Percentiles rank a stretch among this genome's conserved stretches.
These are phyloP conservation scores for Rubia peregrina DNA, from an alignment of 305 asterid species.

Conservation along the genomic window DNA sequence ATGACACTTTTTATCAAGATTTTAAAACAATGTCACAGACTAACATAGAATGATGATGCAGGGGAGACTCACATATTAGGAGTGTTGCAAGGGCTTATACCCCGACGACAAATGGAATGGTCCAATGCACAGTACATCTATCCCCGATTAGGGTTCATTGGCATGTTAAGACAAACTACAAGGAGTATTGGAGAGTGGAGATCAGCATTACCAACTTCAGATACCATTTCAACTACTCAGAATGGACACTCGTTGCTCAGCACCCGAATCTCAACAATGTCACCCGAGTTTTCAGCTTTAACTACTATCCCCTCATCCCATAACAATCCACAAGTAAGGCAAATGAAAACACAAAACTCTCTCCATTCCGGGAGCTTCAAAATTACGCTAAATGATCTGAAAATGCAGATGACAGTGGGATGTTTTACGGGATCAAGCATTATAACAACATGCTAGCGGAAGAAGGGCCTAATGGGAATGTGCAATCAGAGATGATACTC, in stretches of 20 bases:
- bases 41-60: not conserved
- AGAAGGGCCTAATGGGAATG: conserved; percentile 9
- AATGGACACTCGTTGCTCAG: conserved; percentile 48
- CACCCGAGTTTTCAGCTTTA: conserved; percentile 43
- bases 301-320: conserved; percentile 32
- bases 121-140: conserved; percentile 46
- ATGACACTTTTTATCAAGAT: not conserved
- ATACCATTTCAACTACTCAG: conserved; percentile 40
- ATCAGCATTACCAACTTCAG: conserved; percentile 40
- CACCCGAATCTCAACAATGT: conserved; percentile 49
- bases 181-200: conserved; percentile 50
- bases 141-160: conserved; percentile 59
- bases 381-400: not conserved
- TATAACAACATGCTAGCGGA: not conserved
- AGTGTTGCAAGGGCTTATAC: conserved; percentile 1
- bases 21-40: not conserved
- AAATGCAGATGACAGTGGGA: conserved; percentile 9
- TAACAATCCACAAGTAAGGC: conserved; percentile 40
- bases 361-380: not conserved
- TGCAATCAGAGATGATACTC: conserved; percentile 6
- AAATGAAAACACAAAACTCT: not conserved
- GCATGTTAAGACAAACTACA: conserved; percentile 47
- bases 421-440: conserved; percentile 8
- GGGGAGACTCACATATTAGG: not conserved
- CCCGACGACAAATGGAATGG: conserved; percentile 16